These are phyloP conservation scores for Globisporangium carolinianum DNA, from an alignment of 352 stramenopile genomes.

Conservation along the genomic window DNA sequence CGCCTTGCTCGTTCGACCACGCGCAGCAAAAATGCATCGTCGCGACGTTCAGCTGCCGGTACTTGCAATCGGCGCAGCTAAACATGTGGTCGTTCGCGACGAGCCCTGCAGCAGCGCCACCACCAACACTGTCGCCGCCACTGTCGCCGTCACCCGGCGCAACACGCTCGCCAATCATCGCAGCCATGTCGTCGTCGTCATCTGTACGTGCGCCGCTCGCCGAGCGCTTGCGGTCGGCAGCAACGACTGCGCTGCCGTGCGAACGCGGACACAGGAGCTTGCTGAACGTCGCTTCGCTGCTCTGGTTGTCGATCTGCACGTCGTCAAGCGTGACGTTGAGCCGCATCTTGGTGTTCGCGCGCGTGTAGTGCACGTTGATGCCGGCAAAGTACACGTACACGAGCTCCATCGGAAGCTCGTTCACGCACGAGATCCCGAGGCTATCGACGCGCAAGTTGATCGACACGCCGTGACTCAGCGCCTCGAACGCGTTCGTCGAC, in stretches of 20 bases:
- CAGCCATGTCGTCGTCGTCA: constrained; percentile 42
- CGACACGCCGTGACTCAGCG: constrained; percentile 54
- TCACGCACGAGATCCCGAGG: constrained; percentile 83
- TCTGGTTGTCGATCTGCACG: constrained; percentile 86
- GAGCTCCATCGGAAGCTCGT: constrained; percentile 80
- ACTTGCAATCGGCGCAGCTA: constrained; percentile 79
- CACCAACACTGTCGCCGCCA: neutral
- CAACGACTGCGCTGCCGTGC: constrained; percentile 16
- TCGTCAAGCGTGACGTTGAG: constrained; percentile 83
- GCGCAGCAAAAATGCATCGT: constrained; percentile 86
- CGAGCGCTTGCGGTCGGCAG: constrained; percentile 27
- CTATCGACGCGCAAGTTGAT: constrained; percentile 68
- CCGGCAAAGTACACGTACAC: constrained; percentile 83
- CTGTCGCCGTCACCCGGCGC: constrained; percentile 12
- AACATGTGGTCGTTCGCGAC: constrained; percentile 68
- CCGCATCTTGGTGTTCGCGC: constrained; percentile 76
- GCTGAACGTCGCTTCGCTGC: constrained; percentile 73
- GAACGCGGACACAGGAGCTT: constrained; percentile 77
- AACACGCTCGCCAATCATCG: constrained; percentile 28
- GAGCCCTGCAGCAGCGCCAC: constrained; percentile 26
- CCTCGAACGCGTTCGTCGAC: constrained; percentile 68
- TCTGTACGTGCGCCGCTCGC: constrained; percentile 18
- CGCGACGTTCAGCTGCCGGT: constrained; percentile 67
- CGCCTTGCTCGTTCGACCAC: constrained; percentile 86
- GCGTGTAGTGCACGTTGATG: constrained; percentile 71